A percentile compares a stretch with the other conserved stretches of the same genome.
These are phyloP conservation scores for Cubamyces lactineus DNA, from an alignment of 768 basidiomycete species.

Conservation along the genomic window DNA sequence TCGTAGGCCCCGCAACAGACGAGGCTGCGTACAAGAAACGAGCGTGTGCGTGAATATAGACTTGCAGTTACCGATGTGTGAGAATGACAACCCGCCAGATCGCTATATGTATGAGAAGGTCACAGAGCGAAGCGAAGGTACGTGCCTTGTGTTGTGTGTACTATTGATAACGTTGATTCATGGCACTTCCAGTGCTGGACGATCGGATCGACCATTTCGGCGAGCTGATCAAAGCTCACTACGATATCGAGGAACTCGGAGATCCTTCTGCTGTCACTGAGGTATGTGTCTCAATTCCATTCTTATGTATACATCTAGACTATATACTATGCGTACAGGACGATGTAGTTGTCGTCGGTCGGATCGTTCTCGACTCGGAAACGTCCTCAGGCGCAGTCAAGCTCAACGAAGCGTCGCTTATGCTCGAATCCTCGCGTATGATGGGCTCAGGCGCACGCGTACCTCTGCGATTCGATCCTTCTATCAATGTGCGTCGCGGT, in stretches of 20 bases:
- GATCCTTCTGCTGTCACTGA: constrained; percentile 70
- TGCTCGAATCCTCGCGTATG: constrained; percentile 83
- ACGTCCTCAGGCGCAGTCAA: constrained; percentile 56
- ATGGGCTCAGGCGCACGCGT: constrained; percentile 70
- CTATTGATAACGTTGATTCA: not conserved
- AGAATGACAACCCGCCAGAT: constrained; percentile 54
- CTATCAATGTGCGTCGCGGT: constrained; percentile 67
- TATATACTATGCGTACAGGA: constrained; percentile 36
- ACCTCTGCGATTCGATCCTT: constrained; percentile 69
- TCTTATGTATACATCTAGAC: too few species aligned
- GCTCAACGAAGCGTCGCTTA: constrained; percentile 72
- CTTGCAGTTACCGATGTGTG: not conserved
- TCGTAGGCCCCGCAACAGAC: constrained; percentile 37
- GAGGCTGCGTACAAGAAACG: constrained; percentile 45
- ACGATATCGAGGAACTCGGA: constrained; percentile 71
- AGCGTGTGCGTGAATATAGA: constrained; percentile 52
- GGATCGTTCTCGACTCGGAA: constrained; percentile 58
- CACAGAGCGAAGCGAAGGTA: constrained; percentile 82
- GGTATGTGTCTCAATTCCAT: constrained; percentile 37
- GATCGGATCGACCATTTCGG: constrained; percentile 86
- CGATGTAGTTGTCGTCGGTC: constrained; percentile 34
- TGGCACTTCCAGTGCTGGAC: constrained; percentile 64
- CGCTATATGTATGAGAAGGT: constrained; percentile 96
- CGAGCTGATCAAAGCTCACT: constrained; percentile 70
- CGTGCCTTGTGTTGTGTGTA: constrained; percentile 7